Percentiles rank a stretch among this genome's conserved stretches.
phyloP scores from a whole-genome alignment of 306 rosid species.

The Sesbania bispinosa region DNA sequence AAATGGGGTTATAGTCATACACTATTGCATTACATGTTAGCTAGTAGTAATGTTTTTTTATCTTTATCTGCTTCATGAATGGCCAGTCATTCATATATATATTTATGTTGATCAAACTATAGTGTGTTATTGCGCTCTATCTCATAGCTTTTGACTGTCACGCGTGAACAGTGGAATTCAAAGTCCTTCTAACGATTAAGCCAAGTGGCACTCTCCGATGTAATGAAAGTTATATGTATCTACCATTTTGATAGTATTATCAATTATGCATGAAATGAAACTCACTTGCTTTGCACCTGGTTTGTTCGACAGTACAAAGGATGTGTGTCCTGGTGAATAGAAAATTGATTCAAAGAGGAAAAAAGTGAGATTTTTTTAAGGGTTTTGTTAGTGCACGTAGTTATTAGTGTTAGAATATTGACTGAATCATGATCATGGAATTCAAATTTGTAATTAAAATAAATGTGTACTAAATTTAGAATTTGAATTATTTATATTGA shows the following conservation, averaged over 20 bases:
- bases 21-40: not conserved
- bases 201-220: constrained; percentile 47
- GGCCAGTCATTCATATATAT: constrained; percentile 25
- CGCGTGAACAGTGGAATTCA: constrained; percentile 52
- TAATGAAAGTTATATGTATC: constrained; percentile 43
- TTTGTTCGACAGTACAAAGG: constrained; percentile 13
- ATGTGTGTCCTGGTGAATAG: not conserved
- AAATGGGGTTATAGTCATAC: not conserved
- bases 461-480: too few species aligned
- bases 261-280: not conserved
- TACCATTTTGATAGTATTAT: constrained; percentile 21
- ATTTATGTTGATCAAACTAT: not conserved
- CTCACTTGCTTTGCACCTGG: not conserved
- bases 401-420: too few species aligned
- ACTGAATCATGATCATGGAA: too few species aligned
- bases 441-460: too few species aligned
- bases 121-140: constrained; percentile 68
- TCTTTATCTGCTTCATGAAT: not conserved
- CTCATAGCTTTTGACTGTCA: constrained; percentile 60
- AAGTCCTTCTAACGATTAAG: not conserved
- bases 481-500: too few species aligned
- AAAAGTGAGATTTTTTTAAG: not conserved
- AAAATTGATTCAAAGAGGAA: not conserved
- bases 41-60: not conserved
- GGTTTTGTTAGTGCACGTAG: not conserved